phyloP scores from a whole-genome alignment of 169 alveolate genomes.

The Haemoproteus tartakovskyi region DNA sequence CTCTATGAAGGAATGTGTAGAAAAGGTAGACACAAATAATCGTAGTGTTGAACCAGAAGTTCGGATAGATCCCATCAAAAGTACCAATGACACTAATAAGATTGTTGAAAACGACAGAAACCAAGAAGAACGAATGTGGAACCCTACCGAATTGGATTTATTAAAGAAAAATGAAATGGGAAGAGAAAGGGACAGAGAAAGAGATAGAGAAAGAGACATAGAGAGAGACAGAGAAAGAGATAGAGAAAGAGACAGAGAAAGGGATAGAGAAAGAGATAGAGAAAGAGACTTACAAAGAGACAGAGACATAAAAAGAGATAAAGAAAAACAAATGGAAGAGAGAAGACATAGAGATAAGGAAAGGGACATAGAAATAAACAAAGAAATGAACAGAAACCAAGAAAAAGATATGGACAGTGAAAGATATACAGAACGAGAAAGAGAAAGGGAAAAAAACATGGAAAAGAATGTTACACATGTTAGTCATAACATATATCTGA shows the following conservation, averaged over 20 bases:
- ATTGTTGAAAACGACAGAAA: too few relatives aligned
- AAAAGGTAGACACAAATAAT: too few relatives aligned
- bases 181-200: background rate
- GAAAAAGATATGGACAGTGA: background rate
- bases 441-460: background rate
- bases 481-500: slow-evolving; percentile 40
- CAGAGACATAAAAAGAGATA: too few relatives aligned
- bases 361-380: background rate
- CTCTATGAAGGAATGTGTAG: background rate
- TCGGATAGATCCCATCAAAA: too few relatives aligned
- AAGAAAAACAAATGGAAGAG: background rate
- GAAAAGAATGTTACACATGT: slow-evolving; percentile 8
- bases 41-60: too few relatives aligned
- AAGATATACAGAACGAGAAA: background rate
- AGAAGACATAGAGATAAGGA: background rate
- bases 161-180: too few relatives aligned
- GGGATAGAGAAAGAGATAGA: background rate
- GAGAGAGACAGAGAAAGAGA: too few relatives aligned
- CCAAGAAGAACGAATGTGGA: too few relatives aligned
- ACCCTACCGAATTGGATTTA: too few relatives aligned
- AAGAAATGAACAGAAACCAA: background rate
- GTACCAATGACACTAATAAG: too few relatives aligned
- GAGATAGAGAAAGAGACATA: background rate
- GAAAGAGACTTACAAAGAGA: too few relatives aligned
- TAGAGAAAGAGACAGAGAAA: too few relatives aligned